phyloP scores from a whole-genome alignment of 2,329 filamentous ascomycete species.

The Clonostachys sp. region DNA sequence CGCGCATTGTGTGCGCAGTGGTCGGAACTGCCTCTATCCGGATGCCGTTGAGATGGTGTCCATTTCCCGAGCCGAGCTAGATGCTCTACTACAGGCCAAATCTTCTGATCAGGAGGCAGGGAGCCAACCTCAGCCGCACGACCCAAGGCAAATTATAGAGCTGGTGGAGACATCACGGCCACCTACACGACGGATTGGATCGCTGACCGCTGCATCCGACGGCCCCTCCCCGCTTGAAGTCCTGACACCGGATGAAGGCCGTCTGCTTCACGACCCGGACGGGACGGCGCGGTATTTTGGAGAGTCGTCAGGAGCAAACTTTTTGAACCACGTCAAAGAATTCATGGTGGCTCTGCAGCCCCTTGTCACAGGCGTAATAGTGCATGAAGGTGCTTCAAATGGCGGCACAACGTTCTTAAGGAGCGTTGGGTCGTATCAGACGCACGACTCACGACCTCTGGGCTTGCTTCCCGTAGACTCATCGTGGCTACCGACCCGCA shows the following conservation, averaged over 20 bases:
- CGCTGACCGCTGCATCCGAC: neutral
- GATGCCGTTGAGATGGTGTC: constrained; percentile 35
- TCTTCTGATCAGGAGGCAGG: no score
- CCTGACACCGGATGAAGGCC: constrained; percentile 17
- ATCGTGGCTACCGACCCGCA: constrained; percentile 25
- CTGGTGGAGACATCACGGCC: no score
- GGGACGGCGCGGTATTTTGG: constrained; percentile 41
- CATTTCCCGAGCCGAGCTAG: constrained; percentile 32
- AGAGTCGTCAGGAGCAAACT: constrained; percentile 43
- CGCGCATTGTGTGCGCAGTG: constrained; percentile 32
- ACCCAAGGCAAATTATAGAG: no score
- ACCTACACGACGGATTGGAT: no score
- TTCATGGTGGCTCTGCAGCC: neutral
- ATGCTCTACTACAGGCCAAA: constrained; percentile 19
- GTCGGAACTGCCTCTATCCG: constrained; percentile 44
- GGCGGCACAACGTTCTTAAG: no score
- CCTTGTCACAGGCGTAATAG: constrained; percentile 4
- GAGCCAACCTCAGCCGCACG: no score
- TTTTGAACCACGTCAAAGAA: constrained; percentile 39
- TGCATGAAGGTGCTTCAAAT: constrained; percentile 23
- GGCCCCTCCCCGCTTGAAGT: no score
- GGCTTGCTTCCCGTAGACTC: constrained; percentile 29
- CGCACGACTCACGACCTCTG: constrained; percentile 37
- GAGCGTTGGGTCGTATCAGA: constrained; percentile 39
- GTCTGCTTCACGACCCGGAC: constrained; percentile 35